These are phyloP conservation scores for Heliamphora pulchella DNA, from an alignment of 179 eudicot species.

Conservation along the genomic window DNA sequence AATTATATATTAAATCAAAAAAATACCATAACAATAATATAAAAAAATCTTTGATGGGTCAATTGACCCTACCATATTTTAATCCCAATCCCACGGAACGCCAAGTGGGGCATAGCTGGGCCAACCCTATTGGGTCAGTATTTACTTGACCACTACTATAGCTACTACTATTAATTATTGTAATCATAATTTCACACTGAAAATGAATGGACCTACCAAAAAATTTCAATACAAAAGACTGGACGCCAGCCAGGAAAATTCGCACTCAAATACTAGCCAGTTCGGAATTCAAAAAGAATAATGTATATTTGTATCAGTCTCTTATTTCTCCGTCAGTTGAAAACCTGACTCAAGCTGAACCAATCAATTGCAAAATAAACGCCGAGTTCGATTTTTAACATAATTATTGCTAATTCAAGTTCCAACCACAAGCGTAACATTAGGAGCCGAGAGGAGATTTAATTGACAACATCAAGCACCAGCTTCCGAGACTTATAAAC, in stretches of 20 bases:
- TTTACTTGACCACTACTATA: too few species aligned
- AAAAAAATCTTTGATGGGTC: too few species aligned
- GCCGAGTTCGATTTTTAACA: background rate
- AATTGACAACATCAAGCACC: conserved; percentile 82
- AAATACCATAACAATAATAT: too few species aligned
- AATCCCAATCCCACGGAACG: too few species aligned
- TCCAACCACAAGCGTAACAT: background rate
- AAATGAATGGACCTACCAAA: background rate
- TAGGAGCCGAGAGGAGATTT: conserved; percentile 13
- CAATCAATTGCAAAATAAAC: background rate
- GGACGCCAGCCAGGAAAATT: background rate
- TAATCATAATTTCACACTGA: background rate
- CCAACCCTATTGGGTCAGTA: too few species aligned
- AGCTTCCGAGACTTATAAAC: conserved; percentile 76
- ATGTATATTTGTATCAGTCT: background rate
- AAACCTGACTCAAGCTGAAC: background rate
- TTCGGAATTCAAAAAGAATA: background rate
- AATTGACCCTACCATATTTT: too few species aligned
- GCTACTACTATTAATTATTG: too few species aligned
- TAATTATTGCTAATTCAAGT: conserved; percentile 18
- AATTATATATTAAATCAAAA: too few species aligned
- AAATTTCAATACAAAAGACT: background rate
- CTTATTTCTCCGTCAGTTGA: conserved; percentile 4
- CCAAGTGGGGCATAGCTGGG: too few species aligned
- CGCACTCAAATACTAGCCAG: background rate